Percentiles rank a stretch among this genome's conserved stretches.
These are phyloP conservation scores for Trichosanthes truncata DNA, from an alignment of 306 rosid species.

Conservation along the genomic window DNA sequence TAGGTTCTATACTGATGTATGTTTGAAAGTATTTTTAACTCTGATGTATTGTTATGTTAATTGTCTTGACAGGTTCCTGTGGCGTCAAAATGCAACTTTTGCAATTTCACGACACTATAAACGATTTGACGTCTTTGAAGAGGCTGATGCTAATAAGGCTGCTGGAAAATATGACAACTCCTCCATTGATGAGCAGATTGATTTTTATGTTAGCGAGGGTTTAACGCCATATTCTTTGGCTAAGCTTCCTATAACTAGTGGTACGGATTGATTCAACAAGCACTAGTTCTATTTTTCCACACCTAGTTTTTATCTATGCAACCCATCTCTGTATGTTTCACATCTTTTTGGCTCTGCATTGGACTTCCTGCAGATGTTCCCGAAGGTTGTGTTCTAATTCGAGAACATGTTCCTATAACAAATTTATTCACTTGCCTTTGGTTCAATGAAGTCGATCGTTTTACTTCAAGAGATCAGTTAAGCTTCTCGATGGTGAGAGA, in stretches of 20 bases:
- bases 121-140: constrained; percentile 85
- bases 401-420: constrained; percentile 90
- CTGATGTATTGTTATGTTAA: not conserved
- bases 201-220: constrained; percentile 69
- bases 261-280: constrained; percentile 28
- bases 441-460: constrained; percentile 97
- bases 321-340: not conserved
- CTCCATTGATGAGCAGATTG: constrained; percentile 74
- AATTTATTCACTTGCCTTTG: constrained; percentile 89
- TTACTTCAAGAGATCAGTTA: constrained; percentile 91
- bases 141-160: constrained; percentile 93
- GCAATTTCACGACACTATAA: constrained; percentile 93
- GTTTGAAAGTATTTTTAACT: not conserved
- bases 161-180: constrained; percentile 85
- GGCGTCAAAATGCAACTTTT: constrained; percentile 84
- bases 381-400: constrained; percentile 85
- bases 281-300: not conserved
- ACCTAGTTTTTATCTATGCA: not conserved
- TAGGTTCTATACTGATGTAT: not conserved
- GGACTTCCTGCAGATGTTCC: constrained; percentile 73
- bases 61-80: constrained; percentile 59
- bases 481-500: constrained; percentile 92
- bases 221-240: constrained; percentile 65
- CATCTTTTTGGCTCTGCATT: not conserved
- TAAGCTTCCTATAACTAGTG: constrained; percentile 92